A percentile compares a stretch with the other conserved stretches of the same genome.
Evolutionary conservation across 1,139 yeast genomes (phyloP).

Genomic region (Kluyveromyces sp.): DNA sequence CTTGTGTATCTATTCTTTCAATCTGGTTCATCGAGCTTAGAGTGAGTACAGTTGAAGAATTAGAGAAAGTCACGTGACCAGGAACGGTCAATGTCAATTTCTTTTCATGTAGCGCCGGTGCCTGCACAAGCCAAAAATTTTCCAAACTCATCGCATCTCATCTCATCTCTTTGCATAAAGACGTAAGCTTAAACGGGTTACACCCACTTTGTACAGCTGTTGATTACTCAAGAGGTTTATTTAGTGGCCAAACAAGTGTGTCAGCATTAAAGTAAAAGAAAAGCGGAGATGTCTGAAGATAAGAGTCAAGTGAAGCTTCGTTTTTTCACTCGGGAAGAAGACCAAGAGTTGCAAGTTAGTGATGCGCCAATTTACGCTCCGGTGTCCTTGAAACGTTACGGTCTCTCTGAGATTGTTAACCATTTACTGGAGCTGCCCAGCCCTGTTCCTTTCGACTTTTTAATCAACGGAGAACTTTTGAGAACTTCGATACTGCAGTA

Average conservation of each 20-base stretch:
- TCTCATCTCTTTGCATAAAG: constrained; percentile 8
- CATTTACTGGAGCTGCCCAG: constrained; percentile 59
- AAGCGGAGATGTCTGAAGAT: constrained; percentile 28
- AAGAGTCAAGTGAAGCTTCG: constrained; percentile 61
- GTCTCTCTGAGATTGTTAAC: constrained; percentile 90
- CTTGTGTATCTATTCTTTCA: not conserved
- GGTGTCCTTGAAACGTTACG: constrained; percentile 75
- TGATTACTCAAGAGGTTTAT: too few relatives aligned
- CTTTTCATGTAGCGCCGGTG: too few relatives aligned
- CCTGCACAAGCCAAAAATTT: constrained; percentile 21
- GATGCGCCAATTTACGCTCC: constrained; percentile 87
- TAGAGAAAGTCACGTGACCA: not conserved
- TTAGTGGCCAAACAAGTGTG: too few relatives aligned
- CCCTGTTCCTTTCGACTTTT: constrained; percentile 86
- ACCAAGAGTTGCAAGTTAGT: constrained; percentile 61
- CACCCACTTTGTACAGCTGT: not conserved
- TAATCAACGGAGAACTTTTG: constrained; percentile 75
- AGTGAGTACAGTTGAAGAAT: not conserved
- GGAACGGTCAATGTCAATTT: not conserved
- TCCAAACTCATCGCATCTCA: constrained; percentile 16
- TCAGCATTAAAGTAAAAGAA: not conserved
- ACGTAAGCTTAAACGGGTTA: not conserved
- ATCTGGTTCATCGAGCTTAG: too few relatives aligned
- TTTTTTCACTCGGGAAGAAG: constrained; percentile 82
- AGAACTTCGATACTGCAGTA: constrained; percentile 77